A percentile compares a stretch with the other conserved stretches of the same genome.
Evolutionary conservation across 805 yeast species (phyloP).

Genomic region (Cyberlindnera mrakii): DNA sequence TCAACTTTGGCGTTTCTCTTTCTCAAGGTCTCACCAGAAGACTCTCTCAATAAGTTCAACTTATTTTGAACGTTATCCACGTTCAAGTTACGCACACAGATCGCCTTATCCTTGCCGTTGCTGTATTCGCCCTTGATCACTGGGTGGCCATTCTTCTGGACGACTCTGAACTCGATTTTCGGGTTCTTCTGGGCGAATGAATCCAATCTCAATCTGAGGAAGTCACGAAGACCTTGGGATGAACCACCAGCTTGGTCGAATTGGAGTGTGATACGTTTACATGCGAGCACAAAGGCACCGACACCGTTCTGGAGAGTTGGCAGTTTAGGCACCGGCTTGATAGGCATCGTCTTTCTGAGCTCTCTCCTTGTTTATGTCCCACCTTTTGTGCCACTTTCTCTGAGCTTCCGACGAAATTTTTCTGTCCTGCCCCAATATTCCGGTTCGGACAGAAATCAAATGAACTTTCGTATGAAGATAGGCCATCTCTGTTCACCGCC

Average conservation of each 20-base stretch:
- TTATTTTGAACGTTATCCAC: constrained; percentile 58
- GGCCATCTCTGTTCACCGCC: no score
- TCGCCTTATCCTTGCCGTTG: constrained; percentile 42
- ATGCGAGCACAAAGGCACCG: constrained; percentile 59
- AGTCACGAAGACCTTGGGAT: constrained; percentile 74
- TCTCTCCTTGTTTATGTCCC: not conserved
- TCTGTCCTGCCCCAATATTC: not conserved
- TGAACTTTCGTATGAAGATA: no score
- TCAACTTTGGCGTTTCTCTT: constrained; percentile 73
- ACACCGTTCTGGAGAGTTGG: constrained; percentile 71
- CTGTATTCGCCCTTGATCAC: constrained; percentile 53
- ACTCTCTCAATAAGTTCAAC: constrained; percentile 54
- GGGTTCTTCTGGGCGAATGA: constrained; percentile 56
- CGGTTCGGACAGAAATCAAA: no score
- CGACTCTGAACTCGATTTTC: constrained; percentile 64
- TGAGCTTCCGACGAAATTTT: not conserved
- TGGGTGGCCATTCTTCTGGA: constrained; percentile 80
- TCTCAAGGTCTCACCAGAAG: constrained; percentile 57
- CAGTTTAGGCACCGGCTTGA: constrained; percentile 51
- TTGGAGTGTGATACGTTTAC: constrained; percentile 67
- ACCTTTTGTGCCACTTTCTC: not conserved
- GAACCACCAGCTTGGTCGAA: constrained; percentile 97
- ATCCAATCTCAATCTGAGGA: constrained; percentile 47
- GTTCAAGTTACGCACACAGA: constrained; percentile 74
- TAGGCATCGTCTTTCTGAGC: constrained; percentile 35